Conservation (phyloP, 768 basidiomycete species). For the Naganishia vishniacii region DNA sequence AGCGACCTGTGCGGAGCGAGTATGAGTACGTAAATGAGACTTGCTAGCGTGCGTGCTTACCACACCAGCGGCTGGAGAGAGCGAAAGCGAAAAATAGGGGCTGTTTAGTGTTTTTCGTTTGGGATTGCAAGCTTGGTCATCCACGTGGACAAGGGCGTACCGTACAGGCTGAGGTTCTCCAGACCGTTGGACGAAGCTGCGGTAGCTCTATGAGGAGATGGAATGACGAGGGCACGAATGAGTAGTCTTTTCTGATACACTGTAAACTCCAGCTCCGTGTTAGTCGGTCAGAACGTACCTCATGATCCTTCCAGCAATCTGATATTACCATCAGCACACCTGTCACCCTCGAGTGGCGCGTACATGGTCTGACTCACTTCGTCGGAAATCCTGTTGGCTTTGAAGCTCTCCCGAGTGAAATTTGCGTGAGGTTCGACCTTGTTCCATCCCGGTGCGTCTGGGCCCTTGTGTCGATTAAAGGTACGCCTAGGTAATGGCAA, state of each 20-base stretch:
- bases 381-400: constrained; percentile 8
- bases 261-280: too few relatives aligned
- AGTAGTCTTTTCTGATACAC: too few relatives aligned
- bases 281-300: not conserved
- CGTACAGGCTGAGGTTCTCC: constrained; percentile 4
- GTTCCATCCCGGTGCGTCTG: not conserved
- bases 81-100: not conserved
- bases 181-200: constrained; percentile 6
- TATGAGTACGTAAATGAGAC: not conserved
- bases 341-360: too few relatives aligned
- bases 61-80: not conserved
- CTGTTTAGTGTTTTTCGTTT: too few relatives aligned
- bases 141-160: not conserved
- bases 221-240: too few relatives aligned
- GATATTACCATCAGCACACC: too few relatives aligned
- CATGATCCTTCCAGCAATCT: constrained; percentile 6
- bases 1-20: not conserved
- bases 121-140: too few relatives aligned
- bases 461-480: not conserved
- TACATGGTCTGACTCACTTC: not conserved
- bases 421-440: not conserved
- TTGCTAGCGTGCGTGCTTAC: not conserved
- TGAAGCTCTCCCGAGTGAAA: not conserved
- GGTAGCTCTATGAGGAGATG: not conserved
- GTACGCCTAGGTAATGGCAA: not conserved